Evolutionary conservation across 2,329 filamentous ascomycete species (phyloP).

Genomic region (Aspergillus nomiae): DNA sequence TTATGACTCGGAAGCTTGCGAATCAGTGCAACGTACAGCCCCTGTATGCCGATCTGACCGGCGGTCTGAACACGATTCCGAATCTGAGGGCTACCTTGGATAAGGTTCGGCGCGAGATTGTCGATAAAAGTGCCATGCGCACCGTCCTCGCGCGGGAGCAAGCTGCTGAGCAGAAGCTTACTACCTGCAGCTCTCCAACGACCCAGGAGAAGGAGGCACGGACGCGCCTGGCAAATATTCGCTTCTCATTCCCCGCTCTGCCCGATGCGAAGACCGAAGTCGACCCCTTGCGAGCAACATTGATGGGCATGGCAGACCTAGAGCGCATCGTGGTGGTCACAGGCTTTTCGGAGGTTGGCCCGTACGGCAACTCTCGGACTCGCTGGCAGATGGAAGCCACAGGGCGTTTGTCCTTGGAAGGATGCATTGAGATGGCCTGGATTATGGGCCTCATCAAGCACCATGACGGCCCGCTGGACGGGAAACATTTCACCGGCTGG

Average conservation of each 20-base stretch:
- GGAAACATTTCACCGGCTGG: slow-evolving; percentile 93
- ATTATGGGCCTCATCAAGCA: slow-evolving; percentile 99
- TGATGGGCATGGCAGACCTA: slow-evolving; percentile 97
- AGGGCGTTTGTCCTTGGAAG: slow-evolving; percentile 94
- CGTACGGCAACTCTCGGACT: slow-evolving; percentile 97
- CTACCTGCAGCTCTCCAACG: not conserved
- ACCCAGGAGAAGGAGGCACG: slow-evolving; percentile 86
- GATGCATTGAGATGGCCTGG: slow-evolving; percentile 99
- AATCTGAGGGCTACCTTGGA: slow-evolving; percentile 95
- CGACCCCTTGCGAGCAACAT: slow-evolving; percentile 81
- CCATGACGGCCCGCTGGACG: slow-evolving; percentile 96
- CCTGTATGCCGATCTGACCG: slow-evolving; percentile 96
- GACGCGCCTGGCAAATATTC: slow-evolving; percentile 97
- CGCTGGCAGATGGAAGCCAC: slow-evolving; percentile 99
- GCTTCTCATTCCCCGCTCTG: slow-evolving; percentile 89
- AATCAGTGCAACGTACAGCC: slow-evolving; percentile 95
- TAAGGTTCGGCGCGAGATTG: slow-evolving; percentile 88
- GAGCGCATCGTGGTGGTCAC: slow-evolving; percentile 98
- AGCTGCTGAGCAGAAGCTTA: slow-evolving; percentile 92
- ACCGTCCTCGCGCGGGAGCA: slow-evolving; percentile 94
- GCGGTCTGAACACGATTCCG: slow-evolving; percentile 94
- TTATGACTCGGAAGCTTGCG: slow-evolving; percentile 92
- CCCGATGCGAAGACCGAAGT: slow-evolving; percentile 92
- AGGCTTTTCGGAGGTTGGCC: slow-evolving; percentile 79
- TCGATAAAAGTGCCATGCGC: slow-evolving; percentile 90